Evolutionary conservation across 805 yeast genomes (phyloP), one percentile per base, ranked within the genome.

Genomic region (Torulaspora quercuum): DNA sequence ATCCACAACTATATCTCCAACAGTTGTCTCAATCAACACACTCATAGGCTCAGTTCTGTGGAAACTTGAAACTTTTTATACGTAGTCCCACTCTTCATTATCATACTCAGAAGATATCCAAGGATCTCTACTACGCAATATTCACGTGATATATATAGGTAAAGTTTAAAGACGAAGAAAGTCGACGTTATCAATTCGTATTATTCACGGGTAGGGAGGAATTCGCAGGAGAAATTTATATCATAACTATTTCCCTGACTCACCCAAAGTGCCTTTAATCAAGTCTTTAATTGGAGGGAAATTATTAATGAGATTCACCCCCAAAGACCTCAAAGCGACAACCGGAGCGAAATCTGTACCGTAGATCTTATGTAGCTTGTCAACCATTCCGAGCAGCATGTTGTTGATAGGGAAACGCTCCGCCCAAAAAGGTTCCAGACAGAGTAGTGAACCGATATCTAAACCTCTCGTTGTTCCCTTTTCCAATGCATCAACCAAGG

Each of bases 321-420:
- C 98, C 16, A 80, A 49, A 1, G 90, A 75, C 51, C 97, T 70
- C 20, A 80, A 63, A 27, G 75, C 71, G 19, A 89, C 96, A 4
- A 90, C 49, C 1, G 96, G 95, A 29, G 70, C 68, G 41, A 70
- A 74, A 46, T 79, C 85, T 1, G 84, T 79, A 5, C 86, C 70
- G 55, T 89, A 90, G 16, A 92, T 63, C 63, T 90, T 92, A 63
- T 89, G 95, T 42, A 92, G 64, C 61, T 88, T 88, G 61, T 92
- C 98, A 31, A 92, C 92, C 21, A 84, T 81, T 0, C 97, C 97
- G 30, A 92, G 65, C 46, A 89, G 64, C 33, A 76, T 70, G 57
- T 88, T 94, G 59, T 92, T 92, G 25, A 69, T 69, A 0, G 89
- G 82, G 65, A 79, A 89, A 44, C 94, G 73, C n/a, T 78, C 78